Evolutionary conservation across 352 stramenopile genomes (phyloP), one percentile per base, ranked within the genome.

Genomic region (Pythium sp.): DNA sequence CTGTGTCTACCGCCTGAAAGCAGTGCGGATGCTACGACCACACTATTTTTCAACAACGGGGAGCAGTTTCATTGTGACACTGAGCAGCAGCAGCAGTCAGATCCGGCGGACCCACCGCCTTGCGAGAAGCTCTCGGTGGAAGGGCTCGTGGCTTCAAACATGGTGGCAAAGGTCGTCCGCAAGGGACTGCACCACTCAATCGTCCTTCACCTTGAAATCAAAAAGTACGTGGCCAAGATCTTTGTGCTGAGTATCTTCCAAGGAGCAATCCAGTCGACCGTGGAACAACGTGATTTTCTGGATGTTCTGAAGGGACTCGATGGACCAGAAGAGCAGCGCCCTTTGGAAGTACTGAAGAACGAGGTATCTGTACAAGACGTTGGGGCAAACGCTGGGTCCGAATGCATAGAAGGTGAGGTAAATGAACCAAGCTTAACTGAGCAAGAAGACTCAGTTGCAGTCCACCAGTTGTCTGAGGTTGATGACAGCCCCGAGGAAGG

Each of bases 161-260:
- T 63, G 28, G 66, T 71, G n/a, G n/a, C 46, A 14, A 46, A 9
- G 2, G 38, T 53, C 15, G 30, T 71, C 9, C 59, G 30, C 22
- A 66, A 36, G 14, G 66, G 66, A 24, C 20, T 71, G 32, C 66
- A 67, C 32, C 66, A 71, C 41, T 65, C 38, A 30, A 34, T 71
- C 38, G 53, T 67, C 9, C 32, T 71, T 38, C 36, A 67, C 8
- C 41, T 57, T n/a, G 46, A 62, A 43, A 34, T 67, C 22, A 6
- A 59, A 12, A 71, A 67, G 59, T 64, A 64, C 22, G 38, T 67
- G 8, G 34, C 36, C 26, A 71, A 71, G 51, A 62, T 28, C 5
- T 67, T 71, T 18, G 59, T 71, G 1, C 7, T 62, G 41, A 26
- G 14, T 47, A 36, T 62, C 5, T 18, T 67, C 32, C 38, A 34